Conservation (phyloP, 495 filamentous ascomycete genomes). For the Bombardia bombarda region DNA sequence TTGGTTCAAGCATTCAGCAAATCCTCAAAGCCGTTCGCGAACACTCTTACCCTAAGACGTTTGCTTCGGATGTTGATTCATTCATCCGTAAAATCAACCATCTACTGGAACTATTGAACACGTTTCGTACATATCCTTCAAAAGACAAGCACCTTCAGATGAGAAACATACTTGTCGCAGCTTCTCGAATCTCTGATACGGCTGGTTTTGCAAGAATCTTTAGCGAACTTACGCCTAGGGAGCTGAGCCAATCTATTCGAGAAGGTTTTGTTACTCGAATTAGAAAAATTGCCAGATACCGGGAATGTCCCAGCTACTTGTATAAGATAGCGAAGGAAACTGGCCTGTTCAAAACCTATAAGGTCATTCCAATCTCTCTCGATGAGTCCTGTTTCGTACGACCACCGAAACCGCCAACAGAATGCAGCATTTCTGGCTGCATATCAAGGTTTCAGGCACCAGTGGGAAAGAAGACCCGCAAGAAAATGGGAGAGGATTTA, state of each 20-base stretch:
- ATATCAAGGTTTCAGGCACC: neutral
- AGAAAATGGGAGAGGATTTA: neutral
- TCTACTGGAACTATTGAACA: no score
- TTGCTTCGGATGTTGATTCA: no score
- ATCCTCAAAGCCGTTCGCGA: conserved; percentile 1
- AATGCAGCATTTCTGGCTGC: neutral
- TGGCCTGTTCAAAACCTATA: conserved; percentile 15
- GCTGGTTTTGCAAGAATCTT: conserved; percentile 6
- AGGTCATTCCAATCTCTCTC: conserved; percentile 18
- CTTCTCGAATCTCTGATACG: neutral
- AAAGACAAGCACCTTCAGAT: neutral
- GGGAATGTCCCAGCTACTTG: conserved; percentile 23
- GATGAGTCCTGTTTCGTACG: conserved; percentile 14
- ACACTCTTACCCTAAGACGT: neutral
- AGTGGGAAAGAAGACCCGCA: neutral
- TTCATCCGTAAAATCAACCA: no score
- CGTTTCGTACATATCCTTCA: neutral
- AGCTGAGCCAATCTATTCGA: conserved; percentile 7
- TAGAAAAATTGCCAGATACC: conserved; percentile 28
- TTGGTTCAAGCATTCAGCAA: neutral
- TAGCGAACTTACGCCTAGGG: neutral
- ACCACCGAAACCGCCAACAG: neutral
- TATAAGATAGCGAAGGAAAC: conserved; percentile 19
- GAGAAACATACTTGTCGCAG: conserved; percentile 1
- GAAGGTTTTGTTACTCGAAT: conserved; percentile 20